Percentiles rank a stretch among this genome's conserved stretches.
Evolutionary conservation across 208 protist genomes (phyloP).

Genomic region (Naegleria fowleri): DNA sequence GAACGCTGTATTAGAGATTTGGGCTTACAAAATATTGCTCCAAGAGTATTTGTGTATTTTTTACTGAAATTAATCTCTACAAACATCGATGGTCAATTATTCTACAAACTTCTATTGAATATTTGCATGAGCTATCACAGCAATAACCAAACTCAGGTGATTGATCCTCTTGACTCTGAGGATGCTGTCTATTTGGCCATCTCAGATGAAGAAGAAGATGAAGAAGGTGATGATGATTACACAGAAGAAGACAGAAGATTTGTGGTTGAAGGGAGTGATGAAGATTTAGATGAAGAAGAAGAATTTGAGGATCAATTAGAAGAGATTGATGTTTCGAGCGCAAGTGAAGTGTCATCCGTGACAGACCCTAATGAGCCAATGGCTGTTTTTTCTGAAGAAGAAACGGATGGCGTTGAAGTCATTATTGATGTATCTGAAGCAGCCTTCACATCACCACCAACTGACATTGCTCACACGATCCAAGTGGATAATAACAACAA

Average conservation of each 20-base stretch:
- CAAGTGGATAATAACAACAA: not conserved
- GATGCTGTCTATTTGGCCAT: no score
- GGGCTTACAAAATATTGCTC: not conserved
- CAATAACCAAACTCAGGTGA: not conserved
- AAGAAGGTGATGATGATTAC: not conserved
- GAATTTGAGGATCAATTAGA: not conserved
- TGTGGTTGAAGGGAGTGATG: not conserved
- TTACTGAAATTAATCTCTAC: not conserved
- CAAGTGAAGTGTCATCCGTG: not conserved
- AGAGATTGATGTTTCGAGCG: not conserved
- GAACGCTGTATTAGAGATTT: not conserved
- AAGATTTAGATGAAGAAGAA: not conserved
- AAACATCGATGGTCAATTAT: not conserved
- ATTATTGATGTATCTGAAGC: not conserved
- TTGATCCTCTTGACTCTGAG: not conserved
- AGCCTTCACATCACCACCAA: not conserved
- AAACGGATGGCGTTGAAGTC: not conserved
- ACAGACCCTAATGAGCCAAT: not conserved
- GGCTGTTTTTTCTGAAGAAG: not conserved
- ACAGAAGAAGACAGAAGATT: constrained; percentile 1
- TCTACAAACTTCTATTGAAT: not conserved
- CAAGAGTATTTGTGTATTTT: not conserved
- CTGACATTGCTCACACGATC: not conserved
- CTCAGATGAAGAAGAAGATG: not conserved
- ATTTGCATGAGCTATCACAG: not conserved